phyloP scores from a whole-genome alignment of 257 asterid genomes.

The Primulina huaijiensis region DNA sequence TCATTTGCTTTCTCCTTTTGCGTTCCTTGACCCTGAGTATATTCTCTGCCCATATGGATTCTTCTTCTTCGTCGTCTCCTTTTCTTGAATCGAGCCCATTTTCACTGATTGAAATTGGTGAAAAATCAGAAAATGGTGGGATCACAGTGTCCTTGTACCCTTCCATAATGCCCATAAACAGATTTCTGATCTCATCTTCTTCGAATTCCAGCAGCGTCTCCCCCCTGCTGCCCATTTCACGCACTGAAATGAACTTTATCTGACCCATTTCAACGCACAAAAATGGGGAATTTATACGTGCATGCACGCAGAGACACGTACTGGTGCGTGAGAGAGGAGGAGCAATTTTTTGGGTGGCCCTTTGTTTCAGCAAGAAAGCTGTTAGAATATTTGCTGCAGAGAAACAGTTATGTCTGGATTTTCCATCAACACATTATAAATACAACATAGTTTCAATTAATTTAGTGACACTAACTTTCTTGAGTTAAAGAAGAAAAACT shows the following conservation, averaged over 20 bases:
- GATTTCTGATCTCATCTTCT: conserved; percentile 41
- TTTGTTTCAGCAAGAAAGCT: no score
- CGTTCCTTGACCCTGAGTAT: conserved; percentile 24
- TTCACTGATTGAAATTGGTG: conserved; percentile 21
- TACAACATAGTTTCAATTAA: no score
- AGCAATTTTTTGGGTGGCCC: not conserved
- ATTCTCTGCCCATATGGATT: no score
- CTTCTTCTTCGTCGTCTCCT: conserved; percentile 20
- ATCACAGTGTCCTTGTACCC: conserved; percentile 46
- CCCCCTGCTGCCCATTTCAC: conserved; percentile 16
- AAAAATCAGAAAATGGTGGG: conserved; percentile 43
- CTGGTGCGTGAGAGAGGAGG: conserved; percentile 13
- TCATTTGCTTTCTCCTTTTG: conserved; percentile 37
- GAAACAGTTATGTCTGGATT: not conserved
- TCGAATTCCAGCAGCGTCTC: conserved; percentile 10
- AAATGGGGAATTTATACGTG: conserved; percentile 14
- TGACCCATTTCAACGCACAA: not conserved
- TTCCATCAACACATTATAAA: no score
- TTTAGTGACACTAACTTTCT: no score
- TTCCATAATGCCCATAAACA: conserved; percentile 54
- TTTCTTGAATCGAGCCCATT: conserved; percentile 21
- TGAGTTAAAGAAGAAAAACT: no score
- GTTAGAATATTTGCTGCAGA: conserved; percentile 33
- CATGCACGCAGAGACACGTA: not conserved
- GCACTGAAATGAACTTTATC: conserved; percentile 4